Evolutionary conservation across 345 rosid species (phyloP), one percentile per base, ranked within the genome.

Genomic region (Camelina sativa): DNA sequence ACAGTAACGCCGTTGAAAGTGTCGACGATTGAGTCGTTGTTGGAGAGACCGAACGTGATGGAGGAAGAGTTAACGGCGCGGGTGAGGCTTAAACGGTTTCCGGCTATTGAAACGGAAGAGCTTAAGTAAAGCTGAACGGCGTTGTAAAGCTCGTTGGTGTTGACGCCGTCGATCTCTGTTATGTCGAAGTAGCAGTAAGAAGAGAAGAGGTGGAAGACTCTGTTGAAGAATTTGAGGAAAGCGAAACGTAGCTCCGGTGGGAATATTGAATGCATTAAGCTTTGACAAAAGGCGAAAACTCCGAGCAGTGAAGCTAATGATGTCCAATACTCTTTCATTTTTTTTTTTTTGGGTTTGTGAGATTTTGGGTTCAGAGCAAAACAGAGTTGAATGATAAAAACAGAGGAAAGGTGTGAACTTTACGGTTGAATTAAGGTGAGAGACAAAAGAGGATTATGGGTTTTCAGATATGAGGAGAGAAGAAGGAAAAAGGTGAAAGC

Each of bases 91-190:
- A 90, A 48, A 34, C 93, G 97, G 92, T 84, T 87, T 3, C 91
- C 93, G 62, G 88, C 77, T 81, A 85, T 70, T 43, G 95, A 90
- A 23, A 85, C 86, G 19, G 87, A 86, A 41, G 92, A 85, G 86
- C 96, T 87, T 0, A 95, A 75, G 83, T 95, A 95, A 37, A 95
- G 93, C 84, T 95, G 99, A 72, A 90, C 96, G n/a, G 99, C 99
- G 93, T 85, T 84, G 85, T 95, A 95, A 74, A 95, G 99, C 60
- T 95, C 97, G 89, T 95, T 91, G 78, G 99, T 91, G 88, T 95
- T 95, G 13, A 95, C 97, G 48, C 97, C 99, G 75, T 95, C 97
- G 62, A 90, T 90, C 76, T 95, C 97, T 0, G 97, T 92, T 65
- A 92, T 92, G 81, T 95, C 99, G 67, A 86, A 95, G 89, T 90